Conservation (phyloP, 495 filamentous ascomycete species). For the Friedmanniomyces simplex region DNA sequence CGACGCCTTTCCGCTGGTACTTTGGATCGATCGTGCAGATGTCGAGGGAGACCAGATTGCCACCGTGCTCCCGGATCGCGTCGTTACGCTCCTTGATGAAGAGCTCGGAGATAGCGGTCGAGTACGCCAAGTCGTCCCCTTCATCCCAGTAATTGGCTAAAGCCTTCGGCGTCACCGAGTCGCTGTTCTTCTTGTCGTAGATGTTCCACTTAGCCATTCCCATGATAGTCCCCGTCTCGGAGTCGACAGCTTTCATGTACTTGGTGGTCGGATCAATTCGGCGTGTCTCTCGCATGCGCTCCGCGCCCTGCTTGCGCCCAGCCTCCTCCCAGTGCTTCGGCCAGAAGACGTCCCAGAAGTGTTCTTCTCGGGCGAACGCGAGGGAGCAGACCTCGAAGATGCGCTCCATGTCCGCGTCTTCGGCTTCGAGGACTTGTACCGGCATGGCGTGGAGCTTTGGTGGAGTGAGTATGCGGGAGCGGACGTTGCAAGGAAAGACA, state of each 20-base stretch:
- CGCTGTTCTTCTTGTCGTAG: neutral
- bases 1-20: constrained; percentile 13
- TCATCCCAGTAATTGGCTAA: constrained; percentile 5
- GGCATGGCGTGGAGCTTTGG: neutral
- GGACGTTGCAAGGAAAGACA: too few relatives aligned
- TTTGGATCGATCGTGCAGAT: constrained; percentile 16
- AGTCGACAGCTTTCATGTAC: constrained; percentile 15
- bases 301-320: constrained; percentile 9
- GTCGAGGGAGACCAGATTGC: constrained; percentile 12
- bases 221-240: constrained; percentile 9
- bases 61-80: constrained; percentile 1
- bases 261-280: constrained; percentile 1
- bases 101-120: neutral
- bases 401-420: constrained; percentile 16
- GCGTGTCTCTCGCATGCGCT: constrained; percentile 7
- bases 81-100: constrained; percentile 6
- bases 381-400: constrained; percentile 14
- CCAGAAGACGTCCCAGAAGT: constrained; percentile 5
- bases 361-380: constrained; percentile 10
- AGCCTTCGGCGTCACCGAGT: neutral
- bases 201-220: constrained; percentile 17
- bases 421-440: constrained; percentile 3
- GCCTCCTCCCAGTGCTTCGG: constrained; percentile 7
- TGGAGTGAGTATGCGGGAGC: too few relatives aligned
- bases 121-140: constrained; percentile 1